phyloP scores from a whole-genome alignment of 2,329 filamentous ascomycete species.

The Chrysoporthe puriensis region DNA sequence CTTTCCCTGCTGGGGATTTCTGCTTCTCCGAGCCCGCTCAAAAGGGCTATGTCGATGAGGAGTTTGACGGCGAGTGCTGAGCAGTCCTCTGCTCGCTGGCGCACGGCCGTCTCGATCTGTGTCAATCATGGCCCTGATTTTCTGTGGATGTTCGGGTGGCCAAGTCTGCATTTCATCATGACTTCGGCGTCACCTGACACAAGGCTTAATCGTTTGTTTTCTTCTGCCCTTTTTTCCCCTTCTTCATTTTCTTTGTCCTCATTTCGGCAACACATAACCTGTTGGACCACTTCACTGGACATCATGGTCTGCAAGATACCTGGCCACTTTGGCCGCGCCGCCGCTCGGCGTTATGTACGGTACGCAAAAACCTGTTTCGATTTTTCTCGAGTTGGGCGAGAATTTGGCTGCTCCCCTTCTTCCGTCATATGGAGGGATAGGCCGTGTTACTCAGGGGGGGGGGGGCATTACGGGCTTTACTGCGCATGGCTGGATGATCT shows the following conservation, averaged over 20 bases:
- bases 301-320: slow-evolving; percentile 7
- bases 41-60: background rate
- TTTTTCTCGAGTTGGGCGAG: background rate
- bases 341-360: background rate
- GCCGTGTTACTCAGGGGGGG: background rate
- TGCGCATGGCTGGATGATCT: background rate
- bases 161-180: background rate
- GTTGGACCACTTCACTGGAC: background rate
- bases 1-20: background rate
- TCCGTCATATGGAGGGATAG: background rate
- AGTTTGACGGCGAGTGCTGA: slow-evolving; percentile 6
- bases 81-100: background rate
- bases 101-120: background rate
- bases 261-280: background rate
- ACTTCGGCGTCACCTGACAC: background rate
- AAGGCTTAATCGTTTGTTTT: background rate
- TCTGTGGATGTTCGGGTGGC: background rate
- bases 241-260: background rate
- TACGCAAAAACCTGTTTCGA: background rate
- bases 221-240: background rate
- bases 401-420: background rate
- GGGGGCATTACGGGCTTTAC: no score
- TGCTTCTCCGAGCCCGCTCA: background rate
- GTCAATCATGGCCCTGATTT: background rate
- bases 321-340: background rate